phyloP scores from a whole-genome alignment of 1,284 basidiomycete genomes.

The Bondarzewia mesenterica region DNA sequence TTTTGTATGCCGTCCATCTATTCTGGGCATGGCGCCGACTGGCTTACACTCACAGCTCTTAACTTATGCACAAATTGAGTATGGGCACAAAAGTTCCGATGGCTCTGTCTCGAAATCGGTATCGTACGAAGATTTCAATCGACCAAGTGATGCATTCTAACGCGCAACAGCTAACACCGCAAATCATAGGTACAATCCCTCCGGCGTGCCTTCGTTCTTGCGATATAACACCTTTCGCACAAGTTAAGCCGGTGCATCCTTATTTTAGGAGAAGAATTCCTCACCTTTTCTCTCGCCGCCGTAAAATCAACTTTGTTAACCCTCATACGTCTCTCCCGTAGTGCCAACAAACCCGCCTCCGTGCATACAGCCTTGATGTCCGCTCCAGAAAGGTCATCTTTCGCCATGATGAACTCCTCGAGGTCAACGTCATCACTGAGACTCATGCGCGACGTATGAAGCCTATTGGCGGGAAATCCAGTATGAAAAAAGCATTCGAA shows the following conservation, averaged over 20 bases:
- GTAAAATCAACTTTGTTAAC: constrained; percentile 92
- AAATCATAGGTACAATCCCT: constrained; percentile 68
- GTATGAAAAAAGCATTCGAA: background rate
- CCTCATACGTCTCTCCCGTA: constrained; percentile 93
- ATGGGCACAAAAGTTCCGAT: no score
- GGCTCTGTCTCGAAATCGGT: no score
- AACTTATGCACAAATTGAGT: no score
- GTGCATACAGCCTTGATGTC: constrained; percentile 99
- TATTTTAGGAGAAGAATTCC: background rate
- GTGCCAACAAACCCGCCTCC: constrained; percentile 90
- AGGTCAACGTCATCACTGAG: constrained; percentile 88
- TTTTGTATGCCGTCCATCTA: no score
- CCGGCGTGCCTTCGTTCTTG: constrained; percentile 91
- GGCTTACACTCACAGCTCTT: no score
- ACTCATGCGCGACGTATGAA: constrained; percentile 97
- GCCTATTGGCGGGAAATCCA: constrained; percentile 40
- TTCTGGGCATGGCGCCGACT: no score
- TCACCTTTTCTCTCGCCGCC: constrained; percentile 77
- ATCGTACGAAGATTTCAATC: background rate
- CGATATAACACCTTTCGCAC: constrained; percentile 73
- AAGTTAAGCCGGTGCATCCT: constrained; percentile 7
- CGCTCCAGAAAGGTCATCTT: constrained; percentile 95
- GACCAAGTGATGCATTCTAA: no score
- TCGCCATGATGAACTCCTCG: constrained; percentile 93
- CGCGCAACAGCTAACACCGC: no score